Evolutionary conservation across 2,329 filamentous ascomycete species (phyloP).

Genomic region (Colletotrichum neosansevieriae): DNA sequence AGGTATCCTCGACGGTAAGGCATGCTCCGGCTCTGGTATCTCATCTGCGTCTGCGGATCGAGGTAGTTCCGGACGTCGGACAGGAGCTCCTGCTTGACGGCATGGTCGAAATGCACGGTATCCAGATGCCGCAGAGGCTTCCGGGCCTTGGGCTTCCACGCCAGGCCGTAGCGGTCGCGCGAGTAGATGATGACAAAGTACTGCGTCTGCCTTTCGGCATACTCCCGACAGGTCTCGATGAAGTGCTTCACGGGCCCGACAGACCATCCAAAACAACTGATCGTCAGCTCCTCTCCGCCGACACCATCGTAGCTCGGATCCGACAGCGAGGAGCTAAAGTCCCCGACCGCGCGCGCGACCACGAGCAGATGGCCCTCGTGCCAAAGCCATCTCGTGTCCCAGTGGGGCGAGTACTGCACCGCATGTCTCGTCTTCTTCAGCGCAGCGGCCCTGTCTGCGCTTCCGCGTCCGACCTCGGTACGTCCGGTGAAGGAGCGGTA

Average conservation of each 20-base stretch:
- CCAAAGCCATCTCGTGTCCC: conserved; percentile 62
- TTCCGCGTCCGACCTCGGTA: conserved; percentile 51
- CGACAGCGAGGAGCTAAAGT: conserved; percentile 51
- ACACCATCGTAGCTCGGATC: conserved; percentile 60
- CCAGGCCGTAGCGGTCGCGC: conserved; percentile 57
- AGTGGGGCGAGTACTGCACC: conserved; percentile 60
- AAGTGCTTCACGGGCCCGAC: conserved; percentile 60
- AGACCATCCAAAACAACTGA: conserved; percentile 65
- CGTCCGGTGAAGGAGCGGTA: conserved; percentile 59
- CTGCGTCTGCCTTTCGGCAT: conserved; percentile 60
- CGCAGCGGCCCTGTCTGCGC: conserved; percentile 52
- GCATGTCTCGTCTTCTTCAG: conserved; percentile 56
- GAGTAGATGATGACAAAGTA: conserved; percentile 64
- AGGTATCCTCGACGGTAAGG: conserved; percentile 66
- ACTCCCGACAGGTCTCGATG: conserved; percentile 60
- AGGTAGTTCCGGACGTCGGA: conserved; percentile 65
- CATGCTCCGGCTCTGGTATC: conserved; percentile 71
- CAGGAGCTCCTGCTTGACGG: conserved; percentile 59
- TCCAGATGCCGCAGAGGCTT: conserved; percentile 62
- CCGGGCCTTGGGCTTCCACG: conserved; percentile 62
- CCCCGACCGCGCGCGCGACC: conserved; percentile 55
- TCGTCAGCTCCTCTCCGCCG: conserved; percentile 59
- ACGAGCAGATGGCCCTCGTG: conserved; percentile 60
- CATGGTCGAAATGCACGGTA: conserved; percentile 63
- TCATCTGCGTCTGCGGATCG: conserved; percentile 60